A percentile compares a stretch with the other conserved stretches of the same genome.
Conservation (phyloP, 2,329 filamentous ascomycete species). For the Penicillium sp. region DNA sequence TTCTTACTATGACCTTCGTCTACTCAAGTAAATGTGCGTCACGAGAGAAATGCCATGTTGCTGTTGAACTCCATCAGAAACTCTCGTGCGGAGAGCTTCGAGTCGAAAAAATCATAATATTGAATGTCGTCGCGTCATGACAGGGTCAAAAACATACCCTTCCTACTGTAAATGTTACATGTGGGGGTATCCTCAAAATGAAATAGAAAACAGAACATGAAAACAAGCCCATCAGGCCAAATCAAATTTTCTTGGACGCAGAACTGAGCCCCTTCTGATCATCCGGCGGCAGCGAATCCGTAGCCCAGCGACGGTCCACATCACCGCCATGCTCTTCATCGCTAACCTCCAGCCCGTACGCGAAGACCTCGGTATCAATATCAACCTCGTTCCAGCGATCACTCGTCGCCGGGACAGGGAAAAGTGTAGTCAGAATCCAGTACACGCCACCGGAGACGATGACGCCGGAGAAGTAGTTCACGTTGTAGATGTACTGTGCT, state of each 20-base stretch:
- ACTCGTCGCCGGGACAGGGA: constrained; percentile 71
- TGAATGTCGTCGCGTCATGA: constrained; percentile 14
- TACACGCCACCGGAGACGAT: constrained; percentile 67
- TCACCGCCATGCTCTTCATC: constrained; percentile 26
- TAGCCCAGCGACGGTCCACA: constrained; percentile 5
- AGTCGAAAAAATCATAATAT: constrained; percentile 3
- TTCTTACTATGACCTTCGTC: no score
- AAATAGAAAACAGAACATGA: neutral
- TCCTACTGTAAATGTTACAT: constrained; percentile 8
- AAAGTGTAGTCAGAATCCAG: constrained; percentile 66
- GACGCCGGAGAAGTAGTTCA: constrained; percentile 89
- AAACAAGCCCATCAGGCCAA: neutral
- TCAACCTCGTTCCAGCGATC: constrained; percentile 74
- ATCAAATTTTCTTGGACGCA: constrained; percentile 14
- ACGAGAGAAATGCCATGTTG: no score
- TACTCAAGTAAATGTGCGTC: no score
- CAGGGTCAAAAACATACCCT: neutral
- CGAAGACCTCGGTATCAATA: constrained; percentile 32
- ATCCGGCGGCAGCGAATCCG: constrained; percentile 12
- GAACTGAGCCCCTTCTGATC: constrained; percentile 25
- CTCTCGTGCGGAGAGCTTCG: neutral
- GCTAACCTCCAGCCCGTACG: constrained; percentile 32
- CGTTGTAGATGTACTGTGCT: constrained; percentile 80
- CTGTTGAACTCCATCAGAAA: neutral
- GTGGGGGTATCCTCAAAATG: neutral